Base-by-base conservation (phyloP, 805 yeast genomes). In the Ogataea pini region DNA sequence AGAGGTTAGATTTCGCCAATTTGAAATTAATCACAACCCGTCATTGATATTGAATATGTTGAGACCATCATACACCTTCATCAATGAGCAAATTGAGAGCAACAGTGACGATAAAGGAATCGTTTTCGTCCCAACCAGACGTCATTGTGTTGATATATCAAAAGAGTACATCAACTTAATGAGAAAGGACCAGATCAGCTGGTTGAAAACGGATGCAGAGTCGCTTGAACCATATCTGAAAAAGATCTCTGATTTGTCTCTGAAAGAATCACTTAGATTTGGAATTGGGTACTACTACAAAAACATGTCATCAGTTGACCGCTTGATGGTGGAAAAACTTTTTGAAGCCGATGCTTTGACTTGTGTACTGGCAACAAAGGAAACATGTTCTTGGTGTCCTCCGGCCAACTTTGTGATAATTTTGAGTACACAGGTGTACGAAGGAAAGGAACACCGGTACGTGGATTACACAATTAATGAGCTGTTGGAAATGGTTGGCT, bases 401-500 rank as follows among this genome's bases (percentile, higher is more conserved):
- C 34, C 64, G 1, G 80, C 89, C 0, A 68, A 73, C 34, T 64
- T 73, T 41, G 86, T 86, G 2, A 65, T 86, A 22, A 72, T 92
- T 4, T 61, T 85, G 48, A 88, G 95, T 10, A 89, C 97, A 0
- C 84, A 80, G 57, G 72, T 66, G 16, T 85, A 72, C 59, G 94
- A 88, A 38, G 92, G 88, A 0, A 77, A 73, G 42, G 96, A 87
- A 55, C 88, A 83, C 56, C 69, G 91, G 27, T 79, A 77, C 53
- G 64, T 82, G 36, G 87, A 85, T 62, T 91, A 89, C 60, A 71
- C 89, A 0, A 72, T 88, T 20, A 77, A 73, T 50, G 85, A 81
- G 9, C 34, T 88, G 1, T 59, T 81, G 42, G 92, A 85, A 55
- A 85, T 87, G 89, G 67, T 84, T 49, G 79, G 82, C 1, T 61